phyloP scores from a whole-genome alignment of 2,329 filamentous ascomycete genomes.

The Sporothrix pseudoabietina region DNA sequence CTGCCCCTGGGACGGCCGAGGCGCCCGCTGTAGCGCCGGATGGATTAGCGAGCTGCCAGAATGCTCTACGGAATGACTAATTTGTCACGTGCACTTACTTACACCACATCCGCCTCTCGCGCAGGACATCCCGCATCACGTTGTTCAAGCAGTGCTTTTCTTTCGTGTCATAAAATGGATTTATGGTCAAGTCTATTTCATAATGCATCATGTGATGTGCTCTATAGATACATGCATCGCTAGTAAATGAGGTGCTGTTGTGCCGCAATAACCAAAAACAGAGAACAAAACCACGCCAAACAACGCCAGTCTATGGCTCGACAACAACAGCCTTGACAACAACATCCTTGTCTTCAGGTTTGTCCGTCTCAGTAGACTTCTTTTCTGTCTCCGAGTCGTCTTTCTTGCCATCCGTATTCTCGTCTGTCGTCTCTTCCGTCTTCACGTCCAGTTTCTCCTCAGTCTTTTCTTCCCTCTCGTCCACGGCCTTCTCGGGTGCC shows the following conservation, averaged over 20 bases:
- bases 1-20: not conserved
- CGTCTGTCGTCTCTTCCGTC: not conserved
- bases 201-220: conserved; percentile 5
- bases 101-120: not conserved
- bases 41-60: conserved; percentile 10
- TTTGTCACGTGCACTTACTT: conserved; percentile 15
- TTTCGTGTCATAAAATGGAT: not conserved
- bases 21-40: not conserved
- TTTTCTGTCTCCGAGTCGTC: not conserved
- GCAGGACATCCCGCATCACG: not conserved
- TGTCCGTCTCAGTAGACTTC: not conserved
- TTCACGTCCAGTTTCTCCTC: not conserved
- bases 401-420: not conserved
- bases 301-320: not conserved
- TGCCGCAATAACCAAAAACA: not conserved
- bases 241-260: not conserved
- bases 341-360: not conserved
- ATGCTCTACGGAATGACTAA: not conserved
- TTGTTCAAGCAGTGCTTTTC: not conserved
- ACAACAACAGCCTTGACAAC: not conserved
- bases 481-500: not conserved
- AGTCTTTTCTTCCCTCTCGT: not conserved
- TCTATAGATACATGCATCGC: not conserved
- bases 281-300: not conserved
- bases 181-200: not conserved